phyloP scores from a whole-genome alignment of 768 basidiomycete species.

The Tylopilus sp. region DNA sequence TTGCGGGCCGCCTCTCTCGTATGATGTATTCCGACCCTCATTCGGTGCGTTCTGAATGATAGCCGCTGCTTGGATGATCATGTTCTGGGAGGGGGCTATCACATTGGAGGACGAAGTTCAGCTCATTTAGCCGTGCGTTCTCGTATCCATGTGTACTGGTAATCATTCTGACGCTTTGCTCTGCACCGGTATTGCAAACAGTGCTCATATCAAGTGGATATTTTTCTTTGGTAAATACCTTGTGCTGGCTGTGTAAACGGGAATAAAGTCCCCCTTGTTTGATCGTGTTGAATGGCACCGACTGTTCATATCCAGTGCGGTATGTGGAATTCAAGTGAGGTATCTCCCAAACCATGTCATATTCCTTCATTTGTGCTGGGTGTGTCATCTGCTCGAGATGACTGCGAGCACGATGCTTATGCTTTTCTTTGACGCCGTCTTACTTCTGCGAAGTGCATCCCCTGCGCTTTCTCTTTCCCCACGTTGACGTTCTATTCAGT shows the following conservation, averaged over 20 bases:
- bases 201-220: constrained; percentile 23
- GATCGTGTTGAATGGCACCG: not conserved
- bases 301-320: constrained; percentile 5
- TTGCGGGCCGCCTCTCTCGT: no score
- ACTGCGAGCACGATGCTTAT: constrained; percentile 6
- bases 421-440: constrained; percentile 15
- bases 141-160: not conserved
- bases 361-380: constrained; percentile 6
- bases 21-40: no score
- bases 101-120: constrained; percentile 16
- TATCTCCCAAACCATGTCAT: constrained; percentile 1
- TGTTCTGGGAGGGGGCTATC: constrained; percentile 20
- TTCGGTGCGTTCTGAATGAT: not conserved
- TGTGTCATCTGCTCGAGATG: constrained; percentile 16
- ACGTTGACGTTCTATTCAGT: constrained; percentile 8
- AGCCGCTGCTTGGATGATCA: constrained; percentile 12
- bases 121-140: constrained; percentile 25
- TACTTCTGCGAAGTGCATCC: constrained; percentile 23
- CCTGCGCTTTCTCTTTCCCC: not conserved
- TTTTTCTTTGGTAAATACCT: constrained; percentile 25
- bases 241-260: constrained; percentile 17
- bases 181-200: constrained; percentile 14
- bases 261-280: not conserved
- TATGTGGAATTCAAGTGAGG: constrained; percentile 2
- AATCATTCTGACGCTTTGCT: not conserved